Conservation (phyloP, 371 early-diverging fungal genomes). For the Quaeritorhiza haematococci region DNA sequence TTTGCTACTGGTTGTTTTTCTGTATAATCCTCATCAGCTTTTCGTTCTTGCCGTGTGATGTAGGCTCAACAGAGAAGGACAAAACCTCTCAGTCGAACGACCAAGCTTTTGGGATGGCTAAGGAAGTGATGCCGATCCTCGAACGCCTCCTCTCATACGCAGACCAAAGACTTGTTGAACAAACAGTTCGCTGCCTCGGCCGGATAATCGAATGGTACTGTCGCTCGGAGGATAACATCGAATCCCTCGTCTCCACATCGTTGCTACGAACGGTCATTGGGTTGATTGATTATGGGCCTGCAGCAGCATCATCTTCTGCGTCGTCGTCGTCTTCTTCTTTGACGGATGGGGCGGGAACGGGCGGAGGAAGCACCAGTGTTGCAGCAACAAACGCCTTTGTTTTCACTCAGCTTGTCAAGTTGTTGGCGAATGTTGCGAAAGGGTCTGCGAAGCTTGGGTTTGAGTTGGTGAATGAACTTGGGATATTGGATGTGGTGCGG, state of each 20-base stretch:
- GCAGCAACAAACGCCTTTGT: constrained; percentile 22
- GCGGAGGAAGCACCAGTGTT: too few relatives aligned
- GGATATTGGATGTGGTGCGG: constrained; percentile 51
- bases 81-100: too few relatives aligned
- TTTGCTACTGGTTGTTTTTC: not conserved
- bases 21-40: not conserved
- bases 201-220: constrained; percentile 58
- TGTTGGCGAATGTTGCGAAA: constrained; percentile 55
- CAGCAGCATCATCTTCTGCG: constrained; percentile 1
- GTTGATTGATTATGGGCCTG: constrained; percentile 21
- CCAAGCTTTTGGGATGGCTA: constrained; percentile 50
- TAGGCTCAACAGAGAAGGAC: constrained; percentile 3
- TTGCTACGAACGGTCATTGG: constrained; percentile 42
- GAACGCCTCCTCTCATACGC: constrained; percentile 61
- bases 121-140: constrained; percentile 65
- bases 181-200: constrained; percentile 61
- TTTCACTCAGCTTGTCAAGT: constrained; percentile 57
- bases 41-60: not conserved
- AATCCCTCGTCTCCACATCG: constrained; percentile 42
- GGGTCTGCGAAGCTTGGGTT: constrained; percentile 56
- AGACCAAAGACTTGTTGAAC: constrained; percentile 71
- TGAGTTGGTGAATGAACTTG: constrained; percentile 40
- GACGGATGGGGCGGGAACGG: too few relatives aligned
- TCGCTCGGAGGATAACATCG: constrained; percentile 41
- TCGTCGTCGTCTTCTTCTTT: not conserved